Conservation (phyloP, 352 stramenopile genomes). For the Phytophthora cactorum region DNA sequence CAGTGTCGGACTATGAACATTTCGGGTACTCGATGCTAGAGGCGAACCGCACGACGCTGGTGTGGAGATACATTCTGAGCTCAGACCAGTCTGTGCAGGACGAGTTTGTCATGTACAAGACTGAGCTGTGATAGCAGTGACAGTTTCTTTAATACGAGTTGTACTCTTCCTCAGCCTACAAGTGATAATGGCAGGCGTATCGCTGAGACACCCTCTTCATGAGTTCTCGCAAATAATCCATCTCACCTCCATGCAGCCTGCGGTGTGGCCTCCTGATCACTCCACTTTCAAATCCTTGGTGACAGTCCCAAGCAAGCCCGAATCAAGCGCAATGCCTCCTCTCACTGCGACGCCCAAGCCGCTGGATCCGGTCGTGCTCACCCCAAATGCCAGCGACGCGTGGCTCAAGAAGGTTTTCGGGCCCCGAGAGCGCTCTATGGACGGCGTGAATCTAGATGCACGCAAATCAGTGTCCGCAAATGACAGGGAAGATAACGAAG, state of each 20-base stretch:
- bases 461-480: not conserved
- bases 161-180: slow-evolving; percentile 21
- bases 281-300: slow-evolving; percentile 27
- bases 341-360: slow-evolving; percentile 19
- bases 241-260: slow-evolving; percentile 16
- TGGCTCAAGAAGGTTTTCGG: slow-evolving; percentile 31
- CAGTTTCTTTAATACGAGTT: slow-evolving; percentile 36
- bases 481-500: not conserved
- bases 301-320: slow-evolving; percentile 4
- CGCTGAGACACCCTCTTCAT: slow-evolving; percentile 12
- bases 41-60: not conserved
- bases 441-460: not conserved
- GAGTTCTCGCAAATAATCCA: slow-evolving; percentile 1
- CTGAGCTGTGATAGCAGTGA: slow-evolving; percentile 14
- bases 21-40: slow-evolving; percentile 2
- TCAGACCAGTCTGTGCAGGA: not conserved
- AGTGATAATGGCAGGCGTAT: slow-evolving; percentile 5
- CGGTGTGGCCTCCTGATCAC: slow-evolving; percentile 5
- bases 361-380: slow-evolving; percentile 11
- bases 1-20: slow-evolving; percentile 1
- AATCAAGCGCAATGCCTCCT: slow-evolving; percentile 12
- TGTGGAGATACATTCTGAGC: slow-evolving; percentile 5
- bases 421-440: not conserved
- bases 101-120: slow-evolving; percentile 6
- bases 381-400: not conserved